A percentile compares a stretch with the other conserved stretches of the same genome.
phyloP scores from a whole-genome alignment of 306 rosid species.

The Prunus salicina region DNA sequence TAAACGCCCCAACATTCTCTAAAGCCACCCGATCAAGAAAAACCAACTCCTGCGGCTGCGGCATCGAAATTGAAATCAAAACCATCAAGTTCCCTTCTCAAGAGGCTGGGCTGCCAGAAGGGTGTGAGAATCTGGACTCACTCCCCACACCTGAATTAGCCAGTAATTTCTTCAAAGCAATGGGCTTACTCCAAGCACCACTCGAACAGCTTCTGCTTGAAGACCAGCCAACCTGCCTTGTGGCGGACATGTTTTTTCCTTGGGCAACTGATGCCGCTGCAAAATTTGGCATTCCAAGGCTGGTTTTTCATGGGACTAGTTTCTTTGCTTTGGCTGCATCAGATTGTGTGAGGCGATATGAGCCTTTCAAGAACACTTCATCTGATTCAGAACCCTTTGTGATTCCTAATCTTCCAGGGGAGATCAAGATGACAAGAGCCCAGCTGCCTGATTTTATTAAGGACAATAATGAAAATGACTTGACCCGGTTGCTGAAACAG shows the following conservation, averaged over 20 bases:
- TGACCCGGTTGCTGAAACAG: neutral
- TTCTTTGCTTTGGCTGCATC: slow-evolving; percentile 39
- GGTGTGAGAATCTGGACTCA: slow-evolving; percentile 36
- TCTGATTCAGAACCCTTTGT: slow-evolving; percentile 41
- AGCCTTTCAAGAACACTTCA: slow-evolving; percentile 42
- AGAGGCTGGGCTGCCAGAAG: slow-evolving; percentile 46
- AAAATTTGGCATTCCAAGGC: slow-evolving; percentile 47
- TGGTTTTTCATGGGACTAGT: slow-evolving; percentile 50
- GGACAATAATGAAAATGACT: neutral
- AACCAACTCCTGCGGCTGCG: neutral
- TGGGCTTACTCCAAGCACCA: slow-evolving; percentile 23
- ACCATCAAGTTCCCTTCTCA: slow-evolving; percentile 30
- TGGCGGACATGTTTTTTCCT: slow-evolving; percentile 50
- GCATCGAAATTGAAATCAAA: neutral
- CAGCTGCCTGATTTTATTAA: slow-evolving; percentile 16
- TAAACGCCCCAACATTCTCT: slow-evolving; percentile 12
- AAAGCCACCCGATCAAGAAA: neutral
- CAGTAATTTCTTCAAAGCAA: slow-evolving; percentile 29
- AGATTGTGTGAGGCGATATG: slow-evolving; percentile 14
- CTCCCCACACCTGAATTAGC: neutral
- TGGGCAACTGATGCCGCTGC: slow-evolving; percentile 46
- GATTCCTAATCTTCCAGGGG: slow-evolving; percentile 49
- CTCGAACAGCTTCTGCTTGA: slow-evolving; percentile 39
- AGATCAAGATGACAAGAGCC: slow-evolving; percentile 35
- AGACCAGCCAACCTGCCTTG: slow-evolving; percentile 37